Percentiles rank a stretch among this genome's conserved stretches.
Evolutionary conservation across 768 basidiomycete species (phyloP).

Genomic region (Lactarius pseudohatsudake): DNA sequence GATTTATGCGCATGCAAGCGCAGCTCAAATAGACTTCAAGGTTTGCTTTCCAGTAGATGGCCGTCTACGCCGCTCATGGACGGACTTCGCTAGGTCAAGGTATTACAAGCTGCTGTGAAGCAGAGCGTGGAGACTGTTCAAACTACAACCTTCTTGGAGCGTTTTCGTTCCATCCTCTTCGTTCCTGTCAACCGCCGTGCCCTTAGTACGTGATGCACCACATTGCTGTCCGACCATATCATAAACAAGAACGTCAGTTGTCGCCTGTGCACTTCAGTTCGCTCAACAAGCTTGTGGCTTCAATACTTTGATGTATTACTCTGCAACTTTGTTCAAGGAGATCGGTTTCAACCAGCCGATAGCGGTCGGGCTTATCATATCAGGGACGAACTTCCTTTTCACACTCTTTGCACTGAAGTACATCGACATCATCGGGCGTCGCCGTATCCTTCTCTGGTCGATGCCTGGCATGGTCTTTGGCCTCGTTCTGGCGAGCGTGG

Average conservation of each 20-base stretch:
- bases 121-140: slow-evolving; percentile 61
- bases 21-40: slow-evolving; percentile 57
- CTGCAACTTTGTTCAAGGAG: slow-evolving; percentile 74
- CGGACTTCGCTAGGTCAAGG: slow-evolving; percentile 44
- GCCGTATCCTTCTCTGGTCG: slow-evolving; percentile 68
- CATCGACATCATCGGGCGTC: slow-evolving; percentile 70
- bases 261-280: slow-evolving; percentile 79
- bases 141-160: slow-evolving; percentile 54
- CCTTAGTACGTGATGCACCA: slow-evolving; percentile 49
- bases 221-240: neutral
- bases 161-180: slow-evolving; percentile 50
- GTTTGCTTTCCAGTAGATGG: slow-evolving; percentile 33
- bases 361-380: slow-evolving; percentile 75
- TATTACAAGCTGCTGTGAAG: slow-evolving; percentile 58
- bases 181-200: slow-evolving; percentile 65
- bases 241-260: slow-evolving; percentile 44
- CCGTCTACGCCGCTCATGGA: neutral
- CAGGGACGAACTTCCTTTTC: slow-evolving; percentile 77
- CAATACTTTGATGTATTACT: slow-evolving; percentile 51
- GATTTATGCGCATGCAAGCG: slow-evolving; percentile 65
- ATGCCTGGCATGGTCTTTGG: slow-evolving; percentile 74
- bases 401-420: slow-evolving; percentile 72
- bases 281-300: slow-evolving; percentile 82
- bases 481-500: slow-evolving; percentile 58
- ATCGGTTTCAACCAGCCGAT: slow-evolving; percentile 84